phyloP scores from a whole-genome alignment of 192 early-diverging fungal species.

The Geranomyces michiganensis region DNA sequence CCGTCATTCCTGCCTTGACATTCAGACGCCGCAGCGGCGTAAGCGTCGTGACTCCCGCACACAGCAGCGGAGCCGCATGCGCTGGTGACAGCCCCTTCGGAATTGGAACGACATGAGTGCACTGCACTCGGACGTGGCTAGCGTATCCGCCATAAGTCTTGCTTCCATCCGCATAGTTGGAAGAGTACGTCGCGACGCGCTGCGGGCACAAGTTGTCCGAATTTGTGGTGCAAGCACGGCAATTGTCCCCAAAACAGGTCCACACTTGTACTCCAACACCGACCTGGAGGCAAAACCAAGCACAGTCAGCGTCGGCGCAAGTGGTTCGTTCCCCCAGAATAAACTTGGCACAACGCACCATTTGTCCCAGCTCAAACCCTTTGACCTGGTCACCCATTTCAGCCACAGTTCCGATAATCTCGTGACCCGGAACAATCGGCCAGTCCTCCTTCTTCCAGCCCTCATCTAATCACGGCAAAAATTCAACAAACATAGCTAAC shows the following conservation, averaged over 20 bases:
- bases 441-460: slow-evolving; percentile 57
- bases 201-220: slow-evolving; percentile 21
- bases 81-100: slow-evolving; percentile 59
- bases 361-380: neutral
- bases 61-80: slow-evolving; percentile 75
- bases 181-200: slow-evolving; percentile 22
- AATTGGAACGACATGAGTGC: slow-evolving; percentile 49
- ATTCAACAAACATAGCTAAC: neutral
- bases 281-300: slow-evolving; percentile 35
- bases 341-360: slow-evolving; percentile 25
- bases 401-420: slow-evolving; percentile 40
- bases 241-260: slow-evolving; percentile 30
- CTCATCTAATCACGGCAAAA: slow-evolving; percentile 15
- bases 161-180: slow-evolving; percentile 11
- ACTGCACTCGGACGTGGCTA: slow-evolving; percentile 12
- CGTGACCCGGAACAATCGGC: slow-evolving; percentile 43
- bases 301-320: slow-evolving; percentile 34
- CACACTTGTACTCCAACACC: slow-evolving; percentile 42
- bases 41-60: slow-evolving; percentile 79
- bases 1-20: slow-evolving; percentile 64
- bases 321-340: no score
- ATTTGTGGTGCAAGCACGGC: slow-evolving; percentile 24
- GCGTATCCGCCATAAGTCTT: slow-evolving; percentile 33
- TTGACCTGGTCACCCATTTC: slow-evolving; percentile 20
- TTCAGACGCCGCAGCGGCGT: slow-evolving; percentile 61